Conservation (phyloP, 306 rosid species). For the Glycine latifolia region DNA sequence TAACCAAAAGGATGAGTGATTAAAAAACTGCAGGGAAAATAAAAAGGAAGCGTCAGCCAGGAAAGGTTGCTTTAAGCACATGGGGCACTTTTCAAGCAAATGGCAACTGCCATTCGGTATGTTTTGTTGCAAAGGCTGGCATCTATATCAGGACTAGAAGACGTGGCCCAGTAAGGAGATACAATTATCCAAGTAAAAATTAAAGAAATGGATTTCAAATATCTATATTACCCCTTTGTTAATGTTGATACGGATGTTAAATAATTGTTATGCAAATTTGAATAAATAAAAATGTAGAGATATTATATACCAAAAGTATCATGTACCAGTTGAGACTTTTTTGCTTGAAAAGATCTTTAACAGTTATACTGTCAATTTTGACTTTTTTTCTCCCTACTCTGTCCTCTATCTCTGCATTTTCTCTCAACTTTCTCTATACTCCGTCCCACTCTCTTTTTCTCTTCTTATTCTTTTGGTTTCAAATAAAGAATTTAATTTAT, state of each 20-base stretch:
- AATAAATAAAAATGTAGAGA: neutral
- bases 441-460: no score
- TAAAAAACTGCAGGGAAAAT: neutral
- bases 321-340: neutral
- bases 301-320: neutral
- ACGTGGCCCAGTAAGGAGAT: neutral
- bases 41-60: no score
- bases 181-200: neutral
- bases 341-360: neutral
- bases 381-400: neutral
- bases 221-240: neutral
- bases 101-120: slow-evolving; percentile 35
- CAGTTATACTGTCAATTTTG: no score
- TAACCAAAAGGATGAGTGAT: slow-evolving; percentile 41
- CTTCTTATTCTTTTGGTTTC: no score
- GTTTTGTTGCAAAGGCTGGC: slow-evolving; percentile 50
- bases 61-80: slow-evolving; percentile 54
- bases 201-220: neutral
- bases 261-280: neutral
- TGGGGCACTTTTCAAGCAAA: slow-evolving; percentile 43
- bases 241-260: neutral
- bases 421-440: no score
- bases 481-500: no score
- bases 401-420: neutral
- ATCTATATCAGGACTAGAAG: neutral